Percentiles rank a stretch among this genome's conserved stretches.
Conservation (phyloP, 1,284 basidiomycete species). For the Irpex sp. region DNA sequence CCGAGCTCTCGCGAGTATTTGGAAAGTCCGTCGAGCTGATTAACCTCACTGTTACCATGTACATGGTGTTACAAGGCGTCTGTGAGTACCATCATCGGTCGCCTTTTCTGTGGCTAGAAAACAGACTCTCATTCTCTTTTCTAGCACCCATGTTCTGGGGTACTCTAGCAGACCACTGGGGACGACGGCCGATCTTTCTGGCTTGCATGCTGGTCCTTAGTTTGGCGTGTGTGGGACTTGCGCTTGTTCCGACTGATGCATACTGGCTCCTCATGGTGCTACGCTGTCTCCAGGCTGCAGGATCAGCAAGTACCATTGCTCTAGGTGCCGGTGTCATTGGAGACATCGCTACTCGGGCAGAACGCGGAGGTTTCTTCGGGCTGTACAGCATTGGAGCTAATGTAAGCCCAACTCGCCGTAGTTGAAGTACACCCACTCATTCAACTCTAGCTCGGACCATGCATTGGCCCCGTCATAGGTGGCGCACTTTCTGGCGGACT, state of each 20-base stretch:
- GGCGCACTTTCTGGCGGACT: slow-evolving; percentile 53
- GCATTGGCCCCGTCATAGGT: slow-evolving; percentile 46
- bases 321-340: slow-evolving; percentile 38
- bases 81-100: slow-evolving; percentile 35
- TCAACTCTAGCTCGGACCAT: slow-evolving; percentile 31
- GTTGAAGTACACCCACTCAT: neutral
- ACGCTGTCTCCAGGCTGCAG: slow-evolving; percentile 43
- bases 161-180: slow-evolving; percentile 41
- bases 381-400: slow-evolving; percentile 34
- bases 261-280: slow-evolving; percentile 48
- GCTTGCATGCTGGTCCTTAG: slow-evolving; percentile 37
- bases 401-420: slow-evolving; percentile 20
- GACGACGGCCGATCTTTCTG: slow-evolving; percentile 43
- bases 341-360: slow-evolving; percentile 35
- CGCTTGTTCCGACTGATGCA: slow-evolving; percentile 39
- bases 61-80: slow-evolving; percentile 75
- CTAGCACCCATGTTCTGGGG: slow-evolving; percentile 44
- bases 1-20: slow-evolving; percentile 59
- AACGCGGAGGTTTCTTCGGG: slow-evolving; percentile 39
- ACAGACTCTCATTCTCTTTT: neutral
- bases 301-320: slow-evolving; percentile 42
- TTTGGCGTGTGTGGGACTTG: slow-evolving; percentile 43
- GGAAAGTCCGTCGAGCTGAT: slow-evolving; percentile 66
- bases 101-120: too few species aligned
- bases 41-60: slow-evolving; percentile 76